Evolutionary conservation across 2,329 filamentous ascomycete genomes (phyloP), one percentile per base, ranked within the genome.

Genomic region (Sphaerulina musiva): DNA sequence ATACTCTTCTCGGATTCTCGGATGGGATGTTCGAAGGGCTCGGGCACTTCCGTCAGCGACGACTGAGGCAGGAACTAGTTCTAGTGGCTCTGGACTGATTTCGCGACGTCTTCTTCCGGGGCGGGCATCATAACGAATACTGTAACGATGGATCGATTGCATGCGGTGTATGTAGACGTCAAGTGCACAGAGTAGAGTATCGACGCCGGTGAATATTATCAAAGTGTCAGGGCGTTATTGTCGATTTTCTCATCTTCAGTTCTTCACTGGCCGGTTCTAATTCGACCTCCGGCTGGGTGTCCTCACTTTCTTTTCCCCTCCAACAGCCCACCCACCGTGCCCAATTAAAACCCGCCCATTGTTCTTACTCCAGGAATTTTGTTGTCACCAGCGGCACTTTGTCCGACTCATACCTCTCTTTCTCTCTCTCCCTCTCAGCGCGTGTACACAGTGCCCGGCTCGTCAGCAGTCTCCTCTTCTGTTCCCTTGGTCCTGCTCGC

Each of bases 361-460:
- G 40, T 26, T 51, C 48, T 51, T 51, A 51, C 39, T 26, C 41
- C 48, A 17, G 14, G 48, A 43, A 51, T 44, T 51, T 51, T 53
- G 32, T 40, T 20, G 48, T 51, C 41, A 46, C 48, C 44, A 29
- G 31, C 38, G 8, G 12, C 48, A 26, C 12, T 5, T 38, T 32
- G 11, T 23, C n/a, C 46, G 20, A 39, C 32, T 43, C 34, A 31
- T 23, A 14, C 40, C 8, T 14, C 20, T 20, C 20, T 20, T 3
- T 20, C 20, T 20, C 20, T 20, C 41, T 29, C 6, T 12, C 14
- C 10, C 41, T 43, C 26, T 20, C 41, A 20, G 41, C 14, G 17
- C 12, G 17, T 20, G 17, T 10, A 20, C 20, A 20, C 20, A 11
- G 34, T 11, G 10, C 34, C 20, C 31, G 11, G 49, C 40, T 23